Conservation (phyloP, 2,329 filamentous ascomycete genomes). For the Fusarium ambrosium region DNA sequence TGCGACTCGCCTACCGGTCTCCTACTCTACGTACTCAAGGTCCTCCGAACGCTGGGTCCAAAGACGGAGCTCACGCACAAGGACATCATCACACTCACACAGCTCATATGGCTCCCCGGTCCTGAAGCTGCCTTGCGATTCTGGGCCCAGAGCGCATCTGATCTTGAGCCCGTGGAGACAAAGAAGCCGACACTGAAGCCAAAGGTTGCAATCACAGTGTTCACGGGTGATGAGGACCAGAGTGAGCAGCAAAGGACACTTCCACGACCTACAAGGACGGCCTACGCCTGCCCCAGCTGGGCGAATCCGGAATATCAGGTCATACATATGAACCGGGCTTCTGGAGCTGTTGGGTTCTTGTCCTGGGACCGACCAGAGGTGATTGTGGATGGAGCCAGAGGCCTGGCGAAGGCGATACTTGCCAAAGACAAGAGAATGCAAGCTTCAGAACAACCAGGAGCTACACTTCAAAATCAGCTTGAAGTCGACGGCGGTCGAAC, state of each 20-base stretch:
- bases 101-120: conserved; percentile 76
- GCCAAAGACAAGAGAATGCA: conserved; percentile 55
- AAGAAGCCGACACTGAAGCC: conserved; percentile 50
- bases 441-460: conserved; percentile 40
- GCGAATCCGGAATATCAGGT: conserved; percentile 60
- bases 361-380: conserved; percentile 64
- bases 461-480: conserved; percentile 52
- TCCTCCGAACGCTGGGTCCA: conserved; percentile 58
- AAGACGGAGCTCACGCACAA: conserved; percentile 59
- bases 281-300: conserved; percentile 65
- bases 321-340: conserved; percentile 55
- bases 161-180: conserved; percentile 48
- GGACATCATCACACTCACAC: conserved; percentile 72
- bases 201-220: conserved; percentile 63
- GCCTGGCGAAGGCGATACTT: conserved; percentile 57
- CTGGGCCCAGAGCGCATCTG: conserved; percentile 62
- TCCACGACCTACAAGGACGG: conserved; percentile 42
- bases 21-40: conserved; percentile 66
- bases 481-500: conserved; percentile 41
- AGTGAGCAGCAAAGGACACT: conserved; percentile 28
- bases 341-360: conserved; percentile 59
- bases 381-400: conserved; percentile 58
- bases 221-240: conserved; percentile 53
- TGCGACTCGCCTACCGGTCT: conserved; percentile 73
- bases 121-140: conserved; percentile 72